Conservation (phyloP, 2,329 filamentous ascomycete genomes). For the Ophiostoma himal-ulmi region DNA sequence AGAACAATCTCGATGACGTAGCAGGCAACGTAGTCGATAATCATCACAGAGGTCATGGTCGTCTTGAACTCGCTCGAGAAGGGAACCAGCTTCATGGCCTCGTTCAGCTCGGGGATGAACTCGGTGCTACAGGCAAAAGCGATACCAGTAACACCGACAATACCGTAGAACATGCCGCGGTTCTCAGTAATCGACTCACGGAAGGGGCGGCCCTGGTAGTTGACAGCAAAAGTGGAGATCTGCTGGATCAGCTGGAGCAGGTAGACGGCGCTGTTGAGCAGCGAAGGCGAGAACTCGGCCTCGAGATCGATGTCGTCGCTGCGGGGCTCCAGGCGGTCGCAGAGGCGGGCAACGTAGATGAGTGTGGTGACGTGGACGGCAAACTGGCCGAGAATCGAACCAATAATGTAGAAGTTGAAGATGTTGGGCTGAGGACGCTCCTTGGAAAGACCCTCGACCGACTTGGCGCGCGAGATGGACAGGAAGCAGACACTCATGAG, state of each 20-base stretch:
- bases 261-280: constrained; percentile 95
- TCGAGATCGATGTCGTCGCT: constrained; percentile 73
- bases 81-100: constrained; percentile 84
- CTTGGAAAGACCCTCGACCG: constrained; percentile 91
- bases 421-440: constrained; percentile 98
- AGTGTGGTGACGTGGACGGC: constrained; percentile 90
- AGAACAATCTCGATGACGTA: constrained; percentile 80
- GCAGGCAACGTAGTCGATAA: constrained; percentile 80
- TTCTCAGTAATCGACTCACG: constrained; percentile 93
- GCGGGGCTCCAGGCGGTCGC: constrained; percentile 75
- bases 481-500: constrained; percentile 99
- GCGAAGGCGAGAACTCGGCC: constrained; percentile 85
- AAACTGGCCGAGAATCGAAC: constrained; percentile 94
- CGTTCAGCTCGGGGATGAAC: constrained; percentile 90
- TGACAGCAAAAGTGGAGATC: constrained; percentile 98
- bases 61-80: constrained; percentile 85
- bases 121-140: constrained; percentile 94
- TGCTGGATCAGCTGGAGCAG: constrained; percentile 97
- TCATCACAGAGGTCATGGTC: constrained; percentile 78
- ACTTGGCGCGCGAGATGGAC: constrained; percentile 94
- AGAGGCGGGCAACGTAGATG: constrained; percentile 87
- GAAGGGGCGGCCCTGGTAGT: constrained; percentile 98
- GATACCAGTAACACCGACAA: constrained; percentile 80
- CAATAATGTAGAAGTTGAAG: constrained; percentile 98
- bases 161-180: constrained; percentile 96